These are phyloP conservation scores for Jamesozyma hellenica DNA, from an alignment of 805 yeast species.

Conservation along the genomic window DNA sequence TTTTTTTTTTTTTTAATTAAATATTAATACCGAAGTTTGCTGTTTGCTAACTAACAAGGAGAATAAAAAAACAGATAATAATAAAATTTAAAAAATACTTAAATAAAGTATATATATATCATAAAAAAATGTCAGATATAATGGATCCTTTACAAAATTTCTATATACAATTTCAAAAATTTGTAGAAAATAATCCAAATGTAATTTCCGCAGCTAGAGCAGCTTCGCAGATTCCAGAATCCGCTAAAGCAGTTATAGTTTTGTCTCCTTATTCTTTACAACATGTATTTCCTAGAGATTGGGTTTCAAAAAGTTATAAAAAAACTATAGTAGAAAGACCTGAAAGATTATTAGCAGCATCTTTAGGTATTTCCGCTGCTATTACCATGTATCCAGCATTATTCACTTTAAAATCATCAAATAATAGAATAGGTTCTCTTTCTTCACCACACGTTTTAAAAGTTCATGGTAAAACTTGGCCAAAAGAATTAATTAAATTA, in stretches of 20 bases:
- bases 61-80: no score
- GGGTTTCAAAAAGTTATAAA: conserved; percentile 62
- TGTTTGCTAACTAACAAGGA: no score
- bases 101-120: no score
- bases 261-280: conserved; percentile 60
- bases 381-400: conserved; percentile 54
- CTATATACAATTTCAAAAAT: conserved; percentile 36
- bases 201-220: conserved; percentile 29
- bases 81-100: no score
- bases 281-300: conserved; percentile 63
- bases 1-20: no score
- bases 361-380: conserved; percentile 74
- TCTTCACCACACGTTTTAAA: conserved; percentile 49
- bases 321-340: conserved; percentile 75
- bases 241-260: conserved; percentile 47
- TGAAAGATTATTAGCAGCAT: conserved; percentile 62
- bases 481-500: conserved; percentile 43
- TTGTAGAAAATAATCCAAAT: conserved; percentile 31
- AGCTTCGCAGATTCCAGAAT: conserved; percentile 28
- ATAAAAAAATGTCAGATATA: conserved; percentile 5
- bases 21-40: no score
- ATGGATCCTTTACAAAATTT: conserved; percentile 32
- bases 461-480: conserved; percentile 74
- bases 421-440: conserved; percentile 36
- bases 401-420: conserved; percentile 38